phyloP scores from a whole-genome alignment of 192 early-diverging fungal species.

The Rhizophagus clarus region DNA sequence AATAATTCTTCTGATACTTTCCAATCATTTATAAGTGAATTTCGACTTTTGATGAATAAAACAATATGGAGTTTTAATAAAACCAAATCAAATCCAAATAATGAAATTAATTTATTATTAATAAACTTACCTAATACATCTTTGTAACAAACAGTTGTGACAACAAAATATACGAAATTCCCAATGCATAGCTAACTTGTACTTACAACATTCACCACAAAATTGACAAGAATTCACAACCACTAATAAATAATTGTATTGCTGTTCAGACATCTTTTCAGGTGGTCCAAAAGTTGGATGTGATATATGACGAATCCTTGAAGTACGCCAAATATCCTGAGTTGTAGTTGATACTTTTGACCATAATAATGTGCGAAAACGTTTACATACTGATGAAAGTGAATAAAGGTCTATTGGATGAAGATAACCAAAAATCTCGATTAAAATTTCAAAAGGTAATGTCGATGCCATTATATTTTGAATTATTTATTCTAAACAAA shows the following conservation, averaged over 20 bases:
- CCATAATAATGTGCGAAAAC: constrained; percentile 6
- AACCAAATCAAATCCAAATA: too few relatives aligned
- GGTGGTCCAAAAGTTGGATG: not conserved
- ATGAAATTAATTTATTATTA: not conserved
- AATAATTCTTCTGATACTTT: not conserved
- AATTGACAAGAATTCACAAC: not conserved
- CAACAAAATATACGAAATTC: constrained; percentile 23
- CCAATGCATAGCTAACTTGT: not conserved
- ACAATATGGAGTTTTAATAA: not conserved
- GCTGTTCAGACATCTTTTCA: constrained; percentile 5
- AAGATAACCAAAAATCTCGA: constrained; percentile 17
- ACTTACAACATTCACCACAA: not conserved
- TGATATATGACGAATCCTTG: not conserved
- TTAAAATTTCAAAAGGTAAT: constrained; percentile 25
- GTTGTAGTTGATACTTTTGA: not conserved
- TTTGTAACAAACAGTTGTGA: not conserved
- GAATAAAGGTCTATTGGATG: constrained; percentile 14
- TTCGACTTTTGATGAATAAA: not conserved
- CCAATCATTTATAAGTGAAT: not conserved
- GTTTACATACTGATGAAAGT: not conserved
- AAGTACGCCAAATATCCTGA: constrained; percentile 7
- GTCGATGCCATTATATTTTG: not conserved
- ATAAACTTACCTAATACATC: not conserved
- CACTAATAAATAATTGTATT: not conserved
- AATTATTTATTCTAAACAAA: not conserved